A percentile compares a stretch with the other conserved stretches of the same genome.
These are phyloP conservation scores for Brasenia schreberi DNA, from an alignment of 164 flowering plant species.

Conservation along the genomic window DNA sequence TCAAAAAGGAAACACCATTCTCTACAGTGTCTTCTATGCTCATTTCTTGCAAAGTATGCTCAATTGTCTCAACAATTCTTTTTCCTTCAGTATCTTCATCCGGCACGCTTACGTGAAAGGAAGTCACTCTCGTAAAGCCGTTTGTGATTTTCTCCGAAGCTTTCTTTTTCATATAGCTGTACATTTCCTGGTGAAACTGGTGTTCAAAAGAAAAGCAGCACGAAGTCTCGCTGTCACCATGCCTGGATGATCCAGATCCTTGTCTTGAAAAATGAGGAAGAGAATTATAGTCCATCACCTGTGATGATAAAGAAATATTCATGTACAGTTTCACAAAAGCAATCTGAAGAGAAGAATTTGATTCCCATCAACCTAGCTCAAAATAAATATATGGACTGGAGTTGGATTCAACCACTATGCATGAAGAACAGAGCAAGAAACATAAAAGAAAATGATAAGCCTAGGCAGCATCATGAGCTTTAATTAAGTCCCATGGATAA, in stretches of 20 bases:
- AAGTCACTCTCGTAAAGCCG: neutral
- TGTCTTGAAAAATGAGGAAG: slow-evolving; percentile 1
- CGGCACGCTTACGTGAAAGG: neutral
- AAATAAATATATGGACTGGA: too few species aligned
- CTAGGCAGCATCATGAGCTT: too few species aligned
- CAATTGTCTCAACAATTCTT: neutral
- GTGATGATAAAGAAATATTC: neutral
- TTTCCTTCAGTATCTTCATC: neutral
- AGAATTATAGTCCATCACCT: slow-evolving; percentile 1
- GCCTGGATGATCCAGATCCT: slow-evolving; percentile 1
- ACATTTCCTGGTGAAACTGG: slow-evolving; percentile 1
- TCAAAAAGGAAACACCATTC: neutral
- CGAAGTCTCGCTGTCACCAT: neutral
- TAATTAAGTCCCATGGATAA: too few species aligned
- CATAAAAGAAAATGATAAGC: too few species aligned
- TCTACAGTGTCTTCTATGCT: neutral
- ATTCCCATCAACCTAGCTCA: too few species aligned
- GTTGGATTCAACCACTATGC: too few species aligned
- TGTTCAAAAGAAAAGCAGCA: neutral
- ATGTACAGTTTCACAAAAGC: too few species aligned
- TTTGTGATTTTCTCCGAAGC: neutral
- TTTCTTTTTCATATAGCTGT: neutral
- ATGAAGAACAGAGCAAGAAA: too few species aligned
- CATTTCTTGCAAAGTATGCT: slow-evolving; percentile 1
- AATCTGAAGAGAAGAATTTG: too few species aligned